Base-by-base conservation (phyloP, 2,329 filamentous ascomycete species). In the Aspergillus pseudotamarii region DNA sequence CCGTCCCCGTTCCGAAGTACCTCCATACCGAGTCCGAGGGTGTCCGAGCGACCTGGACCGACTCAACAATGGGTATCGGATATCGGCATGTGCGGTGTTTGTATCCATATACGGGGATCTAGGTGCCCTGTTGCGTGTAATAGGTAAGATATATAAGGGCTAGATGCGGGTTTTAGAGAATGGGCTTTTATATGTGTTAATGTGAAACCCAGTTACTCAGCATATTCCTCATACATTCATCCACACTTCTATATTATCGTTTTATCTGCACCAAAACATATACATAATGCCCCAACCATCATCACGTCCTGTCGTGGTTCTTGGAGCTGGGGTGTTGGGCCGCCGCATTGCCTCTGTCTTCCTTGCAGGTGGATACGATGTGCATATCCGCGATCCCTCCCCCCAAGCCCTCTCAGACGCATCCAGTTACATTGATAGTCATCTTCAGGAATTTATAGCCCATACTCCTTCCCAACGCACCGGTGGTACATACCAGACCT, bases 291-390 rank as follows among this genome's bases (percentile, higher is more conserved):
- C 36, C 77, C 78, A 1, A 75, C 76, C 16, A 72, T 80, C 1
- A 70, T 75, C 14, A 65, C 51, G 51, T 23, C 51, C 51, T 21
- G 30, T 54, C 10, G 51, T 23, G 14, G 64, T 81, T 26, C 68
- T 81, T 58, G 79, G 79, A 16, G 75, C 51, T 4, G 51, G 51
- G 11, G 30, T 81, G 28, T 66, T 80, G 57, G 79, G 79, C n/a
- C 43, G 43, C 21, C 43, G 43, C 21, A 46, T 46, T 23, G 43
- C 43, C 43, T 21, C 10, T 5, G 21, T 23, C n/a, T 46, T 46
- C 21, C n/a, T 46, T 6, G 43, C 43, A 6, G 43, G n/a, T 4
- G 75, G 75, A 6, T 77, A 73, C 46, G 56, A 72, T 32, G 71
- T 76, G 11, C 64, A 60, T 9, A 57, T 77, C 34, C 69, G 72